Evolutionary conservation across 805 yeast species (phyloP).

Genomic region (Ogataea sp.): DNA sequence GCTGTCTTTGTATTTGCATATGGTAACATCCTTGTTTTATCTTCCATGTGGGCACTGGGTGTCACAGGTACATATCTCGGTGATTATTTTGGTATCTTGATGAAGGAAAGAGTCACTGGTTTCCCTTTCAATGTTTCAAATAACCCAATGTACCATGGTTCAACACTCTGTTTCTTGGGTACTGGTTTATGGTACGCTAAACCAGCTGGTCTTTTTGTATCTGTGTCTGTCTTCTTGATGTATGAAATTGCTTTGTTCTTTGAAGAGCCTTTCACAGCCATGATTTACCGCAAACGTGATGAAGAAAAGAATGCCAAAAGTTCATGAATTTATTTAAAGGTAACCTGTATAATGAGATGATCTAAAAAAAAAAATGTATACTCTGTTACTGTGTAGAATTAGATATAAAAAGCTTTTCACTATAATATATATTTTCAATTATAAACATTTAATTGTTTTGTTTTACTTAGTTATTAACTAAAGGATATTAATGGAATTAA

Average conservation of each 20-base stretch:
- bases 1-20: slow-evolving; percentile 50
- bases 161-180: slow-evolving; percentile 83
- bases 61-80: slow-evolving; percentile 96
- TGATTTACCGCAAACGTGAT: slow-evolving; percentile 73
- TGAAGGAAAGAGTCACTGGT: slow-evolving; percentile 80
- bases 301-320: too few relatives aligned
- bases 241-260: slow-evolving; percentile 76
- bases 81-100: slow-evolving; percentile 93
- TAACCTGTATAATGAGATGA: not conserved
- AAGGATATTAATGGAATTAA: too few relatives aligned
- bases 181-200: slow-evolving; percentile 83
- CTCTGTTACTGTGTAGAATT: too few relatives aligned
- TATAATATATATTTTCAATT: too few relatives aligned
- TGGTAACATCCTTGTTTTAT: slow-evolving; percentile 75
- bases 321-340: too few relatives aligned
- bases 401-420: too few relatives aligned
- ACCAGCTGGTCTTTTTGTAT: slow-evolving; percentile 77
- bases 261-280: slow-evolving; percentile 95
- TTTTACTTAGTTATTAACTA: too few relatives aligned
- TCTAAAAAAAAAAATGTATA: not conserved
- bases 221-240: slow-evolving; percentile 70
- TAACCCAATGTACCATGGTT: slow-evolving; percentile 97
- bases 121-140: slow-evolving; percentile 90
- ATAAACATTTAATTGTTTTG: too few relatives aligned
- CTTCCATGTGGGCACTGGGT: slow-evolving; percentile 89